phyloP scores from a whole-genome alignment of 1,284 basidiomycete species.

The Xanthoconium separans region DNA sequence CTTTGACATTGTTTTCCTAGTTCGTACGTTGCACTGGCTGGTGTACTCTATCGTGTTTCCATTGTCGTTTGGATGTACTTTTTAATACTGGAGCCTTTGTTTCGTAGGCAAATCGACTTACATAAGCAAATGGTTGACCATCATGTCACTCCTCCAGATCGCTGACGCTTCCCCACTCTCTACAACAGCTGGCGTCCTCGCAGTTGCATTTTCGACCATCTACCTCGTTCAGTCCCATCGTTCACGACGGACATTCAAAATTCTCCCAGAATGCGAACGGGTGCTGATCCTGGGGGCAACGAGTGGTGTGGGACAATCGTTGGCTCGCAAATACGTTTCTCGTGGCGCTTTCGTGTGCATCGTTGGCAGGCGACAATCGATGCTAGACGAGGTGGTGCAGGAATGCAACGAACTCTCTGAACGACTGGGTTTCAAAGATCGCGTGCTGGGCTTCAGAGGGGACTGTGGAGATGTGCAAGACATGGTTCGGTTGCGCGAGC shows the following conservation, averaged over 20 bases:
- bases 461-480: conserved; percentile 72
- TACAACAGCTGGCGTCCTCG: conserved; percentile 7
- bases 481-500: conserved; percentile 61
- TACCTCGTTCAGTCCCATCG: conserved; percentile 16
- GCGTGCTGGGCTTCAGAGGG: conserved; percentile 46
- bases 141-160: conserved; percentile 2
- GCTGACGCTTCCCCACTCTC: conserved; percentile 8
- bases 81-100: too few species aligned
- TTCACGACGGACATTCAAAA: conserved; percentile 13
- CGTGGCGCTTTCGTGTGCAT: conserved; percentile 77
- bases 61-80: too few species aligned
- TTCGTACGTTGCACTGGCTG: too few species aligned
- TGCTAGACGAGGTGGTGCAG: conserved; percentile 57
- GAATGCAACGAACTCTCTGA: conserved; percentile 51
- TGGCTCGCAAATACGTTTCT: conserved; percentile 72
- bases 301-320: conserved; percentile 76
- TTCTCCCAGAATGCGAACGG: conserved; percentile 49
- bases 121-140: too few species aligned
- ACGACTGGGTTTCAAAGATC: conserved; percentile 22
- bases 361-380: conserved; percentile 65
- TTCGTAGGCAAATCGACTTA: too few species aligned
- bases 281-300: conserved; percentile 82
- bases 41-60: too few species aligned
- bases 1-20: too few species aligned
- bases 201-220: conserved; percentile 15